Evolutionary conservation across 805 yeast genomes (phyloP).

Genomic region (Candida ortonii): DNA sequence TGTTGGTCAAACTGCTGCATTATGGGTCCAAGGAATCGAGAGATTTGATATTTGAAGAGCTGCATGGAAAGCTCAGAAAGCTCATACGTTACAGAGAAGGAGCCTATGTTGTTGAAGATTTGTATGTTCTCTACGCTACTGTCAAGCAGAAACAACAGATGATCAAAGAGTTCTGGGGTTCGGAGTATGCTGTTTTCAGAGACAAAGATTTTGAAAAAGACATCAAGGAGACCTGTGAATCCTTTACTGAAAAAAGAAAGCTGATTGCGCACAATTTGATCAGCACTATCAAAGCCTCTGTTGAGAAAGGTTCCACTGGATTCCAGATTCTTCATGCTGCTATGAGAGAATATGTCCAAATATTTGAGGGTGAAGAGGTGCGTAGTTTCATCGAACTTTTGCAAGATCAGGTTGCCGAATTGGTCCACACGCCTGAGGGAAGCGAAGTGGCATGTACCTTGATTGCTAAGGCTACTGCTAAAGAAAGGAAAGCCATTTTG

Average conservation of each 20-base stretch:
- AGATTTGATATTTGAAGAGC: constrained; percentile 70
- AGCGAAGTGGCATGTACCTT: constrained; percentile 83
- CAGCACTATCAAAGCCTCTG: constrained; percentile 85
- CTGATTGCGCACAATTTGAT: constrained; percentile 70
- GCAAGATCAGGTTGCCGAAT: constrained; percentile 86
- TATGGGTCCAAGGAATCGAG: constrained; percentile 86
- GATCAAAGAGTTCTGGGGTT: constrained; percentile 95
- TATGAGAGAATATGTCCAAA: constrained; percentile 80
- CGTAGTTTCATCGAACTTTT: constrained; percentile 80
- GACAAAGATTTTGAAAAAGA: constrained; percentile 64
- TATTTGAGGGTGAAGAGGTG: constrained; percentile 66
- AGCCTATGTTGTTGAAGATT: constrained; percentile 95
- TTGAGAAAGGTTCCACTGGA: constrained; percentile 93
- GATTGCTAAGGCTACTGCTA: constrained; percentile 81
- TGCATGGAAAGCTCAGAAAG: constrained; percentile 88
- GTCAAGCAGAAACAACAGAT: constrained; percentile 84
- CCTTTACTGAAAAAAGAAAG: constrained; percentile 73
- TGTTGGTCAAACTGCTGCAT: constrained; percentile 83
- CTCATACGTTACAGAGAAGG: constrained; percentile 97
- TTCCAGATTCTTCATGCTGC: constrained; percentile 95
- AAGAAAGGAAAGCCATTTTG: constrained; percentile 81
- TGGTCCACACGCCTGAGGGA: constrained; percentile 95
- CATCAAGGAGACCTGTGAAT: constrained; percentile 63
- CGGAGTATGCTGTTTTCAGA: constrained; percentile 87
- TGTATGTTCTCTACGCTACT: constrained; percentile 79